Evolutionary conservation across 805 yeast species (phyloP).

Genomic region (Starmerella floricola): DNA sequence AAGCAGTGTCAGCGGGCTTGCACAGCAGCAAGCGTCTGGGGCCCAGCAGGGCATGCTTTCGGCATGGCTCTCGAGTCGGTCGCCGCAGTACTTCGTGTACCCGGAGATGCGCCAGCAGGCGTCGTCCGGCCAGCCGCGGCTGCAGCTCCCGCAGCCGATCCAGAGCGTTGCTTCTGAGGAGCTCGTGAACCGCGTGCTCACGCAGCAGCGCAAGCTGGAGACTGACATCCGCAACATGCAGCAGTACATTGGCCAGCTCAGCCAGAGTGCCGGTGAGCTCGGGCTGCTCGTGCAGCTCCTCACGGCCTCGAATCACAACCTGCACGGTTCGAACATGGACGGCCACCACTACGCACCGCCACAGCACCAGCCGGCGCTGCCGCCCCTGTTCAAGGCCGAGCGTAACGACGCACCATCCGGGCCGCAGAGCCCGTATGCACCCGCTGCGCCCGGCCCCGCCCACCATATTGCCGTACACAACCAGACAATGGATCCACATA

Average conservation of each 20-base stretch:
- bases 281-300: slow-evolving; percentile 17
- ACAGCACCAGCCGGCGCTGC: not conserved
- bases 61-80: slow-evolving; percentile 7
- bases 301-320: slow-evolving; percentile 2
- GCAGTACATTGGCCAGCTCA: slow-evolving; percentile 10
- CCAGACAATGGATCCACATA: slow-evolving; percentile 14
- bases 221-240: slow-evolving; percentile 11
- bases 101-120: slow-evolving; percentile 7
- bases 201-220: slow-evolving; percentile 15
- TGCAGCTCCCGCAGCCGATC: slow-evolving; percentile 8
- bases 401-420: not conserved
- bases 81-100: slow-evolving; percentile 15
- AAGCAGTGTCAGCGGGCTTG: not conserved
- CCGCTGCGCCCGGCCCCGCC: too few species aligned
- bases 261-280: slow-evolving; percentile 16
- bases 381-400: not conserved
- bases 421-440: too few species aligned
- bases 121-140: slow-evolving; percentile 1
- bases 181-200: slow-evolving; percentile 13
- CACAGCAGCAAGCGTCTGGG: not conserved
- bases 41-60: not conserved
- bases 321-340: not conserved
- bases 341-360: not conserved
- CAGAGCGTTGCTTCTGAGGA: slow-evolving; percentile 12
- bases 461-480: too few species aligned